Percentiles rank a stretch among this genome's conserved stretches.
Conservation (phyloP, 306 rosid species). For the Gleditsia sinensis region DNA sequence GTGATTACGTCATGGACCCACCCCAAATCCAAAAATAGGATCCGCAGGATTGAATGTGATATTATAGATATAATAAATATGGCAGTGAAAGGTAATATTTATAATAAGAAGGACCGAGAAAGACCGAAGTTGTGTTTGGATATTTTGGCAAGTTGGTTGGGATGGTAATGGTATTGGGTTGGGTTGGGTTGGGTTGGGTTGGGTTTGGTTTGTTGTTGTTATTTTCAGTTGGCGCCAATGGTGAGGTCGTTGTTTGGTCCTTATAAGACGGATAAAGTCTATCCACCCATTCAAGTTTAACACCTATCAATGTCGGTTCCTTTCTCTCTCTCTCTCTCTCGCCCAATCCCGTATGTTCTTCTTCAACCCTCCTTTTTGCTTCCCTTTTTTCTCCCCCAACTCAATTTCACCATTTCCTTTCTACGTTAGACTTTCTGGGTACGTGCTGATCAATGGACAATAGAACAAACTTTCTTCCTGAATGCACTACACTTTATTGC, state of each 20-base stretch:
- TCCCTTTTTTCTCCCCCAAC: not conserved
- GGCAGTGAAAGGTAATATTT: not conserved
- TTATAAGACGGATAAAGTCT: slow-evolving; percentile 11
- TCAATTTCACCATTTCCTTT: too few relatives aligned
- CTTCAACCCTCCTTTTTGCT: not conserved
- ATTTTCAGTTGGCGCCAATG: slow-evolving; percentile 27
- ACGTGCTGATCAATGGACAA: too few relatives aligned
- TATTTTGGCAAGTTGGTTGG: not conserved
- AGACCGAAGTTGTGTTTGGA: not conserved
- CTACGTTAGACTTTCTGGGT: too few relatives aligned
- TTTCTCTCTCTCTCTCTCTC: slow-evolving; percentile 1
- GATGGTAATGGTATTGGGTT: not conserved
- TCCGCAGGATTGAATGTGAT: too few relatives aligned
- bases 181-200: not conserved
- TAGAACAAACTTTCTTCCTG: too few relatives aligned
- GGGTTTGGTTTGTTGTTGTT: too few relatives aligned
- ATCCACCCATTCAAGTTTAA: slow-evolving; percentile 19
- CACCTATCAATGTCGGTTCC: not conserved
- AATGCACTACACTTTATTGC: too few relatives aligned
- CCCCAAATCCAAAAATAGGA: too few relatives aligned
- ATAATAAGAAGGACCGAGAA: not conserved
- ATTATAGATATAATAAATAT: not conserved
- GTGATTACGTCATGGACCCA: too few relatives aligned
- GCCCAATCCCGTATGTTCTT: not conserved
- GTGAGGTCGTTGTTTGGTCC: slow-evolving; percentile 26